Conservation (phyloP, 805 yeast species). For the Pichia cephalocereana region DNA sequence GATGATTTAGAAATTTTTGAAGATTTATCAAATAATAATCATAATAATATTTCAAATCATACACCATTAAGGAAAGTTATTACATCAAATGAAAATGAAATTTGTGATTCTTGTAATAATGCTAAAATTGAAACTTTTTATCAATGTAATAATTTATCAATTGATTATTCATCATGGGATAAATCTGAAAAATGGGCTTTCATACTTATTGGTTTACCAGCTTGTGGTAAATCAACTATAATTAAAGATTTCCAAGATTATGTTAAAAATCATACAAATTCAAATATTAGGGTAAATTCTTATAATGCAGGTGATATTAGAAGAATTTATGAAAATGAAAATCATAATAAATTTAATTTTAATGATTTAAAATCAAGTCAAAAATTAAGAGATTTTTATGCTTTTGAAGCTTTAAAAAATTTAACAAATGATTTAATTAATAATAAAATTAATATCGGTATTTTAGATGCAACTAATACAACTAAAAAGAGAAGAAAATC, state of each 20-base stretch:
- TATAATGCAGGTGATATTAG: conserved; percentile 48
- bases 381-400: conserved; percentile 79
- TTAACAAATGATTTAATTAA: conserved; percentile 61
- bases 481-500: conserved; percentile 49
- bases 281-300: conserved; percentile 20
- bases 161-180: conserved; percentile 2
- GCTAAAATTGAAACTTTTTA: neutral
- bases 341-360: conserved; percentile 19
- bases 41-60: neutral
- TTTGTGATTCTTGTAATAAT: neutral
- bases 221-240: conserved; percentile 73
- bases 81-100: conserved; percentile 1
- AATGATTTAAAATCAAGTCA: conserved; percentile 34
- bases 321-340: conserved; percentile 26
- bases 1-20: conserved; percentile 9
- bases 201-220: conserved; percentile 74
- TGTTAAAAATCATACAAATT: conserved; percentile 10
- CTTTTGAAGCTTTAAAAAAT: conserved; percentile 81
- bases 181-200: conserved; percentile 23
- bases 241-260: conserved; percentile 21
- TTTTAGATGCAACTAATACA: conserved; percentile 65
- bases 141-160: neutral
- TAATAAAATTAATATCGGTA: conserved; percentile 84
- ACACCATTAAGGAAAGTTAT: neutral
- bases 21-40: neutral